phyloP scores from a whole-genome alignment of 192 early-diverging fungal species.

The Umbelopsis sp. region DNA sequence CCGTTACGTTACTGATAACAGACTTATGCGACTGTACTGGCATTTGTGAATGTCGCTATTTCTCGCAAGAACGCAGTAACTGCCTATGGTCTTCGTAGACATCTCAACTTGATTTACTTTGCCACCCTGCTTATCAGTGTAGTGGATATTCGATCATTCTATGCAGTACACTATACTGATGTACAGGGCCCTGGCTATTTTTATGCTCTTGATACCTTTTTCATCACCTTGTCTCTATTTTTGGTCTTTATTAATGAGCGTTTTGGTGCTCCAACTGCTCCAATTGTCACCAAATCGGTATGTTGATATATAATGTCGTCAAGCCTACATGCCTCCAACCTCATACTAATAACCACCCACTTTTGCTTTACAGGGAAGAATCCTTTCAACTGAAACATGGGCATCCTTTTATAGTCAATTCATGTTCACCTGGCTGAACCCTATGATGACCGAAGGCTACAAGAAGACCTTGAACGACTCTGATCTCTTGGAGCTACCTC shows the following conservation, averaged over 20 bases:
- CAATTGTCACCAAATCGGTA: conserved; percentile 29
- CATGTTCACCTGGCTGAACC: conserved; percentile 57
- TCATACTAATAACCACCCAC: conserved; percentile 23
- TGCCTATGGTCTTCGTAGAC: conserved; percentile 23
- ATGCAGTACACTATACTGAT: conserved; percentile 18
- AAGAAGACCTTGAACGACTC: conserved; percentile 46
- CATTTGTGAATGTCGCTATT: not conserved
- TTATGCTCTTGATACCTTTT: conserved; percentile 13
- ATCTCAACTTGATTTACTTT: conserved; percentile 33
- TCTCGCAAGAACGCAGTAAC: conserved; percentile 1
- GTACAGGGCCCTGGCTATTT: conserved; percentile 20
- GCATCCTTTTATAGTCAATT: conserved; percentile 34
- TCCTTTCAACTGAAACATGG: conserved; percentile 31
- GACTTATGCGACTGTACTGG: conserved; percentile 6
- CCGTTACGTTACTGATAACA: not conserved
- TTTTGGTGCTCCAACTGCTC: conserved; percentile 15
- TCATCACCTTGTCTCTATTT: conserved; percentile 20
- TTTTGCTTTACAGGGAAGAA: conserved; percentile 23
- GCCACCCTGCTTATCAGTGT: conserved; percentile 20
- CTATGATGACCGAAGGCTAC: conserved; percentile 54
- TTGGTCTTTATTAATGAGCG: conserved; percentile 31
- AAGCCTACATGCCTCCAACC: not conserved
- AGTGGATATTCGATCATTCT: conserved; percentile 33
- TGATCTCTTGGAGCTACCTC: conserved; percentile 53
- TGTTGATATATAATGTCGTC: not conserved